Base-by-base conservation (phyloP, 768 basidiomycete species). In the Leccinum truebloodii region DNA sequence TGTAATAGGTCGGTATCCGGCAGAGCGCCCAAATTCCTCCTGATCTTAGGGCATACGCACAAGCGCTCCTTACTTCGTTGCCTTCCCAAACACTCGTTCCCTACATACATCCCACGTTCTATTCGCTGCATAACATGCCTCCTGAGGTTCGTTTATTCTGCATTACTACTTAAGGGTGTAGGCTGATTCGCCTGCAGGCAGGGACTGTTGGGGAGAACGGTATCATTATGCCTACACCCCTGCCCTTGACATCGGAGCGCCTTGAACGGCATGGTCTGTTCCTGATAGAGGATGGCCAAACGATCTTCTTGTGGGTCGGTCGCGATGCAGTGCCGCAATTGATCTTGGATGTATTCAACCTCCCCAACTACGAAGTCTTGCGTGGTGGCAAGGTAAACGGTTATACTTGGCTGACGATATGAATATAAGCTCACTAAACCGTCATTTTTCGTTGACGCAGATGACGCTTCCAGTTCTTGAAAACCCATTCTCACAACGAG, bases 241-340 rank as follows among this genome's bases (percentile, higher is more conserved):
- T 97, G 5, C 95, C 96, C 26, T 84, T 95, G 59, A 95, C 95
- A 1, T 94, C 93, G n/a, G 96, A 98, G 75, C 83, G 94, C 41
- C 80, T 99, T 56, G 95, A 98, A 75, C 82, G 95, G 54, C 95
- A 98, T 68, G 97, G 97, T 59, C 80, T 99, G 57, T 98, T 89
- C 85, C 76, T 99, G 63, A 97, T 99, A 66, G 97, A 98, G 75
- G 96, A 98, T 73, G 92, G 92, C 1, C 97, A 98, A 75, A 95
- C 92, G 22, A 92, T 99, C 70, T 98, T 99, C 86, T 81, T 98
- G 52, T 98, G 94, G 90, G 86, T 99, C 54, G 97, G 97, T n/a
- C 87, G 95, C 32, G 96, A 98, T 72, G 94, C 97, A 8, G 94
- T 98, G n/a, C 93, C 95, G 10, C 91, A 95, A 70, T 85, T 98